These are phyloP conservation scores for Alternaria sp. DNA, from an alignment of 2,329 filamentous ascomycete species.

Conservation along the genomic window DNA sequence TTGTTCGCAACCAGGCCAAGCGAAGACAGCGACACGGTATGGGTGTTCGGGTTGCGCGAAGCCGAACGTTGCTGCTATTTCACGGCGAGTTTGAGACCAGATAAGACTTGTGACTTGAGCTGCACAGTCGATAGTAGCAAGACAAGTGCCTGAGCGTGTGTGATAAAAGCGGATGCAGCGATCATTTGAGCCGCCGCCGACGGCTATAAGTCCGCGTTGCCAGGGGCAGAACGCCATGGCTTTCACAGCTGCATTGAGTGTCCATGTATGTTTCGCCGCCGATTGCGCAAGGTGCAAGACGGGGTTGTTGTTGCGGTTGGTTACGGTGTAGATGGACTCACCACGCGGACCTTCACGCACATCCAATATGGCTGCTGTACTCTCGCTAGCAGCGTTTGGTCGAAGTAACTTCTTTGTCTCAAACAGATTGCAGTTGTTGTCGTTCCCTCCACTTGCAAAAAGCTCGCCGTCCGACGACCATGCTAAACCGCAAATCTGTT, in stretches of 20 bases:
- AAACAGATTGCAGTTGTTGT: conserved; percentile 88
- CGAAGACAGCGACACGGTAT: conserved; percentile 89
- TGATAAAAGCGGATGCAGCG: conserved; percentile 97
- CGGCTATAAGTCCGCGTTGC: conserved; percentile 86
- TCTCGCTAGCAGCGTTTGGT: conserved; percentile 15
- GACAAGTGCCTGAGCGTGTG: conserved; percentile 78
- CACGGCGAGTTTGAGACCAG: conserved; percentile 85
- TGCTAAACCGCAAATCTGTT: conserved; percentile 92
- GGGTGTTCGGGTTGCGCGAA: conserved; percentile 91
- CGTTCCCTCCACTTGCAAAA: conserved; percentile 91
- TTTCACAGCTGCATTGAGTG: conserved; percentile 89
- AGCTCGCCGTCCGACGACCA: conserved; percentile 81
- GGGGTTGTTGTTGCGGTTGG: conserved; percentile 42
- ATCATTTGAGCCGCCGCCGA: conserved; percentile 92
- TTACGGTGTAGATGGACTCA: conserved; percentile 47
- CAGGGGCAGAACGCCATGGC: conserved; percentile 97
- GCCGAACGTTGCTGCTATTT: conserved; percentile 93
- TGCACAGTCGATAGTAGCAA: conserved; percentile 90
- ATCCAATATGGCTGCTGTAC: conserved; percentile 27
- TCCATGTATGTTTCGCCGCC: conserved; percentile 75
- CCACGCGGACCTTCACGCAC: conserved; percentile 38
- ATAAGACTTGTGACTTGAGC: conserved; percentile 93
- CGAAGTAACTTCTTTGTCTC: conserved; percentile 68
- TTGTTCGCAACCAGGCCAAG: conserved; percentile 90
- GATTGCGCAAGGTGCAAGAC: conserved; percentile 62